Percentiles rank a stretch among this genome's conserved stretches.
phyloP scores from a whole-genome alignment of 2,329 filamentous ascomycete species.

The Diaporthe velutina region DNA sequence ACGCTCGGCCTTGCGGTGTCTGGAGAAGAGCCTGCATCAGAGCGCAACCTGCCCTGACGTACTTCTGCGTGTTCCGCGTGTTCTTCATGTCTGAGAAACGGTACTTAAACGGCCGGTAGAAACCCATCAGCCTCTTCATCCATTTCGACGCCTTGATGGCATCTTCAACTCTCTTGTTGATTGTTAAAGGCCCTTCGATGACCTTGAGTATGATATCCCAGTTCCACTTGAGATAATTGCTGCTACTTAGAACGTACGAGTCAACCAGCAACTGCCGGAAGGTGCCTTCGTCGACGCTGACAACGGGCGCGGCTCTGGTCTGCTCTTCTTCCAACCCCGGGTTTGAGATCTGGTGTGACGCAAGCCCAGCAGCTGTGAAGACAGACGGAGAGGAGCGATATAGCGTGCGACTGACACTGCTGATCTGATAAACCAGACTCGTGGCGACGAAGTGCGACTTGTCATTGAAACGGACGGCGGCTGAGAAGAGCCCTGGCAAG shows the following conservation, averaged over 20 bases:
- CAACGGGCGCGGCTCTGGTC: constrained; percentile 60
- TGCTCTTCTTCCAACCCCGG: constrained; percentile 68
- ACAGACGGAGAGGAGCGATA: constrained; percentile 79
- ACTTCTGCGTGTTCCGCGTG: constrained; percentile 93
- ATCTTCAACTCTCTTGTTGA: constrained; percentile 92
- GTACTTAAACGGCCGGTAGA: constrained; percentile 97
- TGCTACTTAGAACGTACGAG: constrained; percentile 87
- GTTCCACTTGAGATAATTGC: constrained; percentile 96
- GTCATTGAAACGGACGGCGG: constrained; percentile 78
- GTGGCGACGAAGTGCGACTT: constrained; percentile 85
- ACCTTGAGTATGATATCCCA: constrained; percentile 94
- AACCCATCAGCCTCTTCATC: constrained; percentile 92
- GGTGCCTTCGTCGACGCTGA: constrained; percentile 70
- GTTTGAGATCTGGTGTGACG: constrained; percentile 60
- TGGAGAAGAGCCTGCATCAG: constrained; percentile 89
- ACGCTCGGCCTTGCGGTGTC: constrained; percentile 85
- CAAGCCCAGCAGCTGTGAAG: constrained; percentile 49
- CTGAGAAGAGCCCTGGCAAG: constrained; percentile 85
- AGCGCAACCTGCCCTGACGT: constrained; percentile 89
- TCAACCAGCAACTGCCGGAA: constrained; percentile 78
- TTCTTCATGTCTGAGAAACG: constrained; percentile 92
- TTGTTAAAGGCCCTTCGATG: constrained; percentile 92
- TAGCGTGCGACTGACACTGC: constrained; percentile 93
- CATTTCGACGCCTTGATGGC: constrained; percentile 96
- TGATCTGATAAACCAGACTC: constrained; percentile 96